A percentile compares a stretch with the other conserved stretches of the same genome.
Evolutionary conservation across 2,329 filamentous ascomycete species (phyloP).

Genomic region (Chaetomium sp.): DNA sequence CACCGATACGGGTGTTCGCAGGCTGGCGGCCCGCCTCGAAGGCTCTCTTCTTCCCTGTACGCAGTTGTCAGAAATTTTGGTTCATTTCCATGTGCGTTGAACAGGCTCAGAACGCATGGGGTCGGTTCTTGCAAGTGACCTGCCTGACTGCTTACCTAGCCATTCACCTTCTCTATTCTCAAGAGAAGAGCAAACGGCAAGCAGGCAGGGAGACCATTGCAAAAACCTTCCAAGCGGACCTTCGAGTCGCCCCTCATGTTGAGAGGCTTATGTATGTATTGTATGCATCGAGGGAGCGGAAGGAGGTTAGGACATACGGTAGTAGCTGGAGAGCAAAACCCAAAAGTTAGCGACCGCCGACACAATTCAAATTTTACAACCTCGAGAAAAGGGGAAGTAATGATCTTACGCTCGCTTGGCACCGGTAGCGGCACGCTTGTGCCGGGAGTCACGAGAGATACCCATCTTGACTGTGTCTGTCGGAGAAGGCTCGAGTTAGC

Average conservation of each 20-base stretch:
- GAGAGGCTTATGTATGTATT: conserved; percentile 30
- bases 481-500: conserved; percentile 25
- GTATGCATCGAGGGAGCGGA: neutral
- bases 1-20: conserved; percentile 97
- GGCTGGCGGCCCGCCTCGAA: conserved; percentile 99
- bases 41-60: conserved; percentile 79
- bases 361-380: neutral
- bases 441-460: conserved; percentile 99
- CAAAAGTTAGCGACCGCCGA: conserved; percentile 17
- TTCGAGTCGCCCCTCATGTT: conserved; percentile 48
- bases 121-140: conserved; percentile 20
- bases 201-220: neutral
- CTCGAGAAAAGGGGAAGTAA: neutral
- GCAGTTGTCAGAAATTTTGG: conserved; percentile 24
- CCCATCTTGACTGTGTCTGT: conserved; percentile 80
- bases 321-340: conserved; percentile 43
- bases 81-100: conserved; percentile 35
- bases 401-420: conserved; percentile 70
- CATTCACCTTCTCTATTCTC: too few relatives aligned
- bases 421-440: conserved; percentile 99
- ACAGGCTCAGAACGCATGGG: conserved; percentile 68
- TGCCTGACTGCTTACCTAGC: neutral
- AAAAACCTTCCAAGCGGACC: conserved; percentile 52
- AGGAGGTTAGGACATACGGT: conserved; percentile 57
- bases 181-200: too few relatives aligned